Evolutionary conservation across 768 basidiomycete genomes (phyloP), one percentile per base, ranked within the genome.

Genomic region (Russula ochroleuca): DNA sequence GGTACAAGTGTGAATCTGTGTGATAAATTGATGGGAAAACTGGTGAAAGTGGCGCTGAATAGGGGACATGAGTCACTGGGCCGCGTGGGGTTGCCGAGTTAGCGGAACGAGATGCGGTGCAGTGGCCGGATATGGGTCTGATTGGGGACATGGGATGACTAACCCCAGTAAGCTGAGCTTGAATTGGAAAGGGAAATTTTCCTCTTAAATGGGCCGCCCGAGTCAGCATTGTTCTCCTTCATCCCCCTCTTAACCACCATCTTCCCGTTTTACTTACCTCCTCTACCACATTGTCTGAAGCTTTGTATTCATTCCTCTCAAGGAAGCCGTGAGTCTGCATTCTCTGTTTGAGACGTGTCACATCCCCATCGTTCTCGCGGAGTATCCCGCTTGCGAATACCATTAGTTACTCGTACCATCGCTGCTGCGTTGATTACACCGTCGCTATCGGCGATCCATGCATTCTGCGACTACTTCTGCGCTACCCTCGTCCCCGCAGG

Each of bases 241-340:
- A 48, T 38, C 14, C 48, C 54, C 38, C 61, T 48, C 48, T 41
- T 54, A 38, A 41, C 67, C 48, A 47, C 55, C 31, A 57, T n/a
- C 40, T 13, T 2, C 40, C 28, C 2, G 7, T 14, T 50, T 47
- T 19, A 50, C 25, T 35, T 15, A 15, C 31, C 15, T 45, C 35
- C 21, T 45, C 23, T 31, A 25, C 51, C 51, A 45, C 62, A 57
- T 67, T 57, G 68, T 68, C 57, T 15, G 62, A 67, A 41, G 65
- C 37, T 48, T 68, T 53, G 25, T 50, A 63, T 43, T 23, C 35
- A 31, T 43, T 54, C 52, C 33, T 38, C 19, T 11, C 31, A 47
- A 53, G 66, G 66, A 62, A 63, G 61, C 66, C 60, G 68, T 68
- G 68, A 68, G 68, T 68, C 50, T 63, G 62, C 59, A 61, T 67